phyloP scores from a whole-genome alignment of 108 stramenopile genomes.

The Skeletonema grethae region DNA sequence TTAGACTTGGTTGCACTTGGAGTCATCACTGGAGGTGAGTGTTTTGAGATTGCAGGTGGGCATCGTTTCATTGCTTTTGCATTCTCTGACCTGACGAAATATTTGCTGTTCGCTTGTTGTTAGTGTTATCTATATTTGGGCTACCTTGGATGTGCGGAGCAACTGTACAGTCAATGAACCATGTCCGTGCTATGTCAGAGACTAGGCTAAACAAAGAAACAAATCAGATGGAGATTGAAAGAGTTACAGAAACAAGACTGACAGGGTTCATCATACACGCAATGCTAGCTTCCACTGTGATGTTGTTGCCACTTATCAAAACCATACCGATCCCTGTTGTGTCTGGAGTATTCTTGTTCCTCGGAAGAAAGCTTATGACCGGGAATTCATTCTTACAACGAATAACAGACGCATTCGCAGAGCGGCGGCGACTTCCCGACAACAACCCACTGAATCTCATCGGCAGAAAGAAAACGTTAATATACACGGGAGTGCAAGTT shows the following conservation, averaged over 20 bases:
- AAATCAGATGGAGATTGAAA: slow-evolving; percentile 69
- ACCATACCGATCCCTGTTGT: slow-evolving; percentile 93
- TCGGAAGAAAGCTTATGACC: slow-evolving; percentile 87
- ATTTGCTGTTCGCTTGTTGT: not conserved
- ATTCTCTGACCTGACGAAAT: not conserved
- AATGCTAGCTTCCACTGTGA: slow-evolving; percentile 79
- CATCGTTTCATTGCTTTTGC: slow-evolving; percentile 2
- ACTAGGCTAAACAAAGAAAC: slow-evolving; percentile 78
- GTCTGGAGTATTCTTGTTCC: slow-evolving; percentile 92
- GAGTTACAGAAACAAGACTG: slow-evolving; percentile 88
- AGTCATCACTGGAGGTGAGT: slow-evolving; percentile 76
- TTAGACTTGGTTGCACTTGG: slow-evolving; percentile 92
- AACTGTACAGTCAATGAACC: slow-evolving; percentile 94
- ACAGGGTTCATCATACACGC: slow-evolving; percentile 93
- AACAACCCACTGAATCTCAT: slow-evolving; percentile 75
- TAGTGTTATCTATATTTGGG: slow-evolving; percentile 81
- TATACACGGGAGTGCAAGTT: slow-evolving; percentile 71
- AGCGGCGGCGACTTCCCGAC: slow-evolving; percentile 57
- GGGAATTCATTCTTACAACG: slow-evolving; percentile 82
- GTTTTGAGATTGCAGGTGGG: slow-evolving; percentile 1
- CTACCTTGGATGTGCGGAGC: slow-evolving; percentile 99
- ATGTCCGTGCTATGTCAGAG: slow-evolving; percentile 87
- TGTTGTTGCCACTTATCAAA: slow-evolving; percentile 76
- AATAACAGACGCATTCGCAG: slow-evolving; percentile 70
- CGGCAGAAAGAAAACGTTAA: slow-evolving; percentile 72